Percentiles rank a stretch among this genome's conserved stretches.
These are phyloP conservation scores for Umbelopsis vinacea DNA, from an alignment of 192 early-diverging fungal species.

Conservation along the genomic window DNA sequence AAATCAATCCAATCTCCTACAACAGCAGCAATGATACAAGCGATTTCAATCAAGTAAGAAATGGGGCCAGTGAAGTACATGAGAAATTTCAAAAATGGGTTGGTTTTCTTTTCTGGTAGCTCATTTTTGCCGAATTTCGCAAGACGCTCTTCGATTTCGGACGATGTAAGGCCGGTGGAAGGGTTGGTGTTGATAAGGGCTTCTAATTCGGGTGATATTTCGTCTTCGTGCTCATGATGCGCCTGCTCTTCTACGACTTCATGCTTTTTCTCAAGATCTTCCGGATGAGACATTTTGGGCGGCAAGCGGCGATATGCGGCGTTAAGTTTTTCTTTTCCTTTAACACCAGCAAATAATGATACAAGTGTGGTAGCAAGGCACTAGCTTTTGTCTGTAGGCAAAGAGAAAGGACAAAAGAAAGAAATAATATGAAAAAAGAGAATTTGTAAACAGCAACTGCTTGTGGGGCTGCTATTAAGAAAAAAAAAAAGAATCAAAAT, in stretches of 20 bases:
- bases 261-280: slow-evolving; percentile 44
- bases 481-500: neutral
- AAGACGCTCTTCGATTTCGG: slow-evolving; percentile 76
- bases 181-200: slow-evolving; percentile 81
- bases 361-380: neutral
- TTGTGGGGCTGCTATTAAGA: too few relatives aligned
- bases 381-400: neutral
- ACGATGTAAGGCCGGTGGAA: slow-evolving; percentile 70
- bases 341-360: neutral
- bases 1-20: slow-evolving; percentile 76
- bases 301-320: too few relatives aligned
- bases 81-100: slow-evolving; percentile 85
- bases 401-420: too few relatives aligned
- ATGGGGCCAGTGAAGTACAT: slow-evolving; percentile 90
- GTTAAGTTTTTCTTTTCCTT: too few relatives aligned
- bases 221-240: slow-evolving; percentile 75
- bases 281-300: neutral
- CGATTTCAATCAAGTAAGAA: slow-evolving; percentile 88
- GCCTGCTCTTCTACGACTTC: slow-evolving; percentile 68
- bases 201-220: slow-evolving; percentile 84
- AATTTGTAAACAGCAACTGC: too few relatives aligned
- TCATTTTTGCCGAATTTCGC: slow-evolving; percentile 82
- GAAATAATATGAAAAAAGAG: too few relatives aligned
- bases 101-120: slow-evolving; percentile 82
- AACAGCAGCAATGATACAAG: slow-evolving; percentile 79